Conservation (phyloP, 1,139 yeast genomes). For the Komagataea norvegica region DNA sequence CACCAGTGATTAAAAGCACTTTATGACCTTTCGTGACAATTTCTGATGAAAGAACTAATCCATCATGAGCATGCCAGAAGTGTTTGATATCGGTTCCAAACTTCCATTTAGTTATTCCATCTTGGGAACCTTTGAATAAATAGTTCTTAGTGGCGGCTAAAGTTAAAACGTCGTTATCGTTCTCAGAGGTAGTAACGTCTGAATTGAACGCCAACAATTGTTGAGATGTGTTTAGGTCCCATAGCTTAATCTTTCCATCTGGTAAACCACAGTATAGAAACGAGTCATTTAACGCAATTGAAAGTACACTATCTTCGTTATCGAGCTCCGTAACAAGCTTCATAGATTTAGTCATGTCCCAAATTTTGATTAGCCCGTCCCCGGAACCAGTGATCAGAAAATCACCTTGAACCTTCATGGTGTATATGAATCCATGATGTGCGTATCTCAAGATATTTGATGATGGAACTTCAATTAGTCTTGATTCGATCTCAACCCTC, state of each 20-base stretch:
- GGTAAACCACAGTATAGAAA: constrained; percentile 76
- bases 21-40: constrained; percentile 25
- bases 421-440: constrained; percentile 85
- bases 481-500: constrained; percentile 16
- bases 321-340: constrained; percentile 33
- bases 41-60: constrained; percentile 33
- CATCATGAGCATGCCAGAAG: constrained; percentile 39
- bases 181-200: constrained; percentile 29
- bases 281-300: constrained; percentile 58
- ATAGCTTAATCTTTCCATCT: constrained; percentile 66
- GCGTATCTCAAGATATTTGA: constrained; percentile 72
- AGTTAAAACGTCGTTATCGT: constrained; percentile 45
- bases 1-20: constrained; percentile 47
- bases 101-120: constrained; percentile 52
- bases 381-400: constrained; percentile 74
- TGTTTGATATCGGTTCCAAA: constrained; percentile 36
- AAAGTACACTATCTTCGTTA: constrained; percentile 65
- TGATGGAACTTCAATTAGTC: constrained; percentile 62
- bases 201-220: constrained; percentile 55
- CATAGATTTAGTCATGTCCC: constrained; percentile 42
- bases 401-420: constrained; percentile 45
- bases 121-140: constrained; percentile 32
- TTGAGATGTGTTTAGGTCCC: constrained; percentile 82
- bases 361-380: constrained; percentile 77
- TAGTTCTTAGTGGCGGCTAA: constrained; percentile 42